Conservation (phyloP, 495 filamentous ascomycete species). For the Cetradonia linearis region DNA sequence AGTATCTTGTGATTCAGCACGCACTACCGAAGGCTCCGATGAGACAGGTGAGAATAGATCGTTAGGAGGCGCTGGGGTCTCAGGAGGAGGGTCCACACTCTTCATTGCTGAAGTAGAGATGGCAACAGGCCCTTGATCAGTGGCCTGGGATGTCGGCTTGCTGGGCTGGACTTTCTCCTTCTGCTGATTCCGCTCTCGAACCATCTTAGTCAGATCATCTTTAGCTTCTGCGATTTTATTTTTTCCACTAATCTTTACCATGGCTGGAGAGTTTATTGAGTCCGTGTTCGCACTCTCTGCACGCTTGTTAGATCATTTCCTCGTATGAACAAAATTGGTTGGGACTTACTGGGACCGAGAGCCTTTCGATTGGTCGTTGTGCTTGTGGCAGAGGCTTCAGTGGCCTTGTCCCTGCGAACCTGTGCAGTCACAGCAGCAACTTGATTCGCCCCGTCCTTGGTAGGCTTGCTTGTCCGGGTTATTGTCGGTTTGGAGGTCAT, state of each 20-base stretch:
- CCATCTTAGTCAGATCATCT: conserved; percentile 17
- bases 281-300: conserved; percentile 47
- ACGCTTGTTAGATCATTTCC: conserved; percentile 23
- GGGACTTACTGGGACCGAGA: conserved; percentile 49
- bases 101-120: neutral
- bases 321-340: neutral
- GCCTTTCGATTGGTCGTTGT: conserved; percentile 35
- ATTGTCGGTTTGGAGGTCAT: neutral
- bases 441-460: conserved; percentile 1
- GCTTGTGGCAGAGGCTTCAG: conserved; percentile 19
- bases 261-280: conserved; percentile 32
- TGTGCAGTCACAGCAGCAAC: neutral
- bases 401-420: conserved; percentile 17
- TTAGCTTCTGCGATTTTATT: conserved; percentile 22
- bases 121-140: neutral
- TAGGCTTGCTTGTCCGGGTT: conserved; percentile 2
- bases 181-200: conserved; percentile 12
- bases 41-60: conserved; percentile 30
- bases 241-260: conserved; percentile 19
- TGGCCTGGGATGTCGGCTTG: neutral
- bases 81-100: conserved; percentile 16
- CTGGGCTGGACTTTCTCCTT: conserved; percentile 13
- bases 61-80: conserved; percentile 24
- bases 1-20: conserved; percentile 36
- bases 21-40: conserved; percentile 31